Evolutionary conservation across 495 filamentous ascomycete genomes (phyloP), one percentile per base, ranked within the genome.

Genomic region (Clohesyomyces aquaticus): DNA sequence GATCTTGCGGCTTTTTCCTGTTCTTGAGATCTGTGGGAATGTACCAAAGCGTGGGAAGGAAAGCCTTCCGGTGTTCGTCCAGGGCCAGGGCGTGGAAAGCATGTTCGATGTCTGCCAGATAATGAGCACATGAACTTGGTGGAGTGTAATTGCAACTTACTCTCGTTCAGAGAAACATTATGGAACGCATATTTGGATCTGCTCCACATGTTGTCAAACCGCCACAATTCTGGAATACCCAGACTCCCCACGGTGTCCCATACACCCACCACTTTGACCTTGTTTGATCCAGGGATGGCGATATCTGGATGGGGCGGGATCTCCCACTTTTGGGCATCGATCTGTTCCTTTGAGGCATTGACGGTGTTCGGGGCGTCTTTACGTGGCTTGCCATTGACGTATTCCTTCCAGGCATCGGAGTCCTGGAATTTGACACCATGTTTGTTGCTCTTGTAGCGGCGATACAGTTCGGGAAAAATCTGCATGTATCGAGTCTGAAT

Each of bases 81-180:
- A 88, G 70, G 9, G 83, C 79, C 12, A 87, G 65, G 21, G 83
- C 84, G 25, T 88, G 85, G 65, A 81, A 87, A 1, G 85, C 85
- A 64, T 86, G 74, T 48, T 81, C 73, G 55, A 87, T 79, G 51
- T 80, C 73, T 71, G 68, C 4, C n/a, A 75, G 19, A 45, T 61
- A 47, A 32, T 67, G 11, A 52, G 48, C 18, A 21, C 6, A 4
- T n/a, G 42, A 63, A 35, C 32, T 41, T 43, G 29, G 18, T 1
- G 11, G 25, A 8, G 2, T 12, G 14, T 47, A 11, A 27, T 19
- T 11, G 26, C 18, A 1, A 59, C 63, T 52, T 35, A 66, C 67
- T 45, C n/a, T 63, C 63, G 29, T 51, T 59, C 28, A 70, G 50
- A 25, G 59, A 59, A 3, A 64, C 61, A 45, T 69, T 70, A 47